Evolutionary conservation across 805 yeast species (phyloP).

Genomic region (Metschnikowia hibisci): DNA sequence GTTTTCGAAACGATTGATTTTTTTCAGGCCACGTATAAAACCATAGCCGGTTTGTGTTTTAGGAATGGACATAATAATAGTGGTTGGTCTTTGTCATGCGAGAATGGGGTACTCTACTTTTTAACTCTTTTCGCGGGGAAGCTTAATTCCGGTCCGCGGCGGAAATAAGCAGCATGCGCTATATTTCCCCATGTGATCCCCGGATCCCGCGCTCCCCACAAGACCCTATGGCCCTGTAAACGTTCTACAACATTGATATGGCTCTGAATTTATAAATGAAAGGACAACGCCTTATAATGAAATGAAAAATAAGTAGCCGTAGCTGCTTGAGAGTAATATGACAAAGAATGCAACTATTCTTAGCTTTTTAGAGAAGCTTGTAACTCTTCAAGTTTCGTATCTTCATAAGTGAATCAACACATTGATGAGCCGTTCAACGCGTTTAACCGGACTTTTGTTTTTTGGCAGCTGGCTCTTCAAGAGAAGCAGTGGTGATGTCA

Average conservation of each 20-base stretch:
- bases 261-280: constrained; percentile 7
- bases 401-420: constrained; percentile 6
- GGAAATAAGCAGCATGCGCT: not conserved
- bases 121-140: not conserved
- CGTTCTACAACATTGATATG: not conserved
- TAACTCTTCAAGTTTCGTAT: constrained; percentile 10
- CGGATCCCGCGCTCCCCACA: no score
- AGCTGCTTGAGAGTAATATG: not conserved
- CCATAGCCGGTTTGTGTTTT: constrained; percentile 33
- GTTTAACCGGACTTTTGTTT: constrained; percentile 32
- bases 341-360: constrained; percentile 5
- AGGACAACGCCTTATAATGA: constrained; percentile 4
- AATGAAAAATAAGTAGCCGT: constrained; percentile 5
- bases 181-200: not conserved
- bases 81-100: not conserved
- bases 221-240: no score
- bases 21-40: constrained; percentile 23
- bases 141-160: not conserved
- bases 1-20: constrained; percentile 25
- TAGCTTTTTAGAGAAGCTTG: constrained; percentile 8
- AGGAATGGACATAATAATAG: constrained; percentile 20
- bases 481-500: constrained; percentile 22
- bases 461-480: constrained; percentile 35
- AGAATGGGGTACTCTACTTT: no score
- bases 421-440: constrained; percentile 5